Conservation (phyloP, 208 protist species). For the Trypanosoma platydactyli region DNA sequence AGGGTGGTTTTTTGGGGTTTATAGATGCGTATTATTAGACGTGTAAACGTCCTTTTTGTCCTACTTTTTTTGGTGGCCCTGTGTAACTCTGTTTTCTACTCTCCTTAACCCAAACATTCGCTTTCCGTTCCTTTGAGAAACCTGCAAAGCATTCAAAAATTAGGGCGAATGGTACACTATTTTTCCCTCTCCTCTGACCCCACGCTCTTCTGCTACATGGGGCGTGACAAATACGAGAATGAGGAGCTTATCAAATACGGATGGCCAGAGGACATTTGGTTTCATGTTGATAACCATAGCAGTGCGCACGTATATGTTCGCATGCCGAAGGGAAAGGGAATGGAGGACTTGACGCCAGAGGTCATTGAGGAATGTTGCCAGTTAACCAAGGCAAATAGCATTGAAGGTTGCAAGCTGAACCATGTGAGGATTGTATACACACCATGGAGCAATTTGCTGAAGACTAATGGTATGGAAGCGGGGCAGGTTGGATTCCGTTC, state of each 20-base stretch:
- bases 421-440: conserved; percentile 96
- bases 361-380: conserved; percentile 97
- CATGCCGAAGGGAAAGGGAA: conserved; percentile 83
- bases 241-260: conserved; percentile 97
- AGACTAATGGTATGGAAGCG: conserved; percentile 95
- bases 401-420: conserved; percentile 94
- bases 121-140: background rate
- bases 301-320: conserved; percentile 98
- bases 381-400: conserved; percentile 97
- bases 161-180: conserved; percentile 88
- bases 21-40: background rate
- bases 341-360: conserved; percentile 89
- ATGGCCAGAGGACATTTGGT: conserved; percentile 98
- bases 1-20: too few relatives aligned
- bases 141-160: conserved; percentile 12
- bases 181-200: conserved; percentile 90
- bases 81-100: conserved; percentile 1
- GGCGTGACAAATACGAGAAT: conserved; percentile 98
- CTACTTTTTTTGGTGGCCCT: conserved; percentile 1
- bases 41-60: background rate
- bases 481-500: conserved; percentile 96
- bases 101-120: background rate
- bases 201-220: conserved; percentile 96
- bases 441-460: conserved; percentile 96
- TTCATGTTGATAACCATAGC: conserved; percentile 97